Conservation (phyloP, 2,329 filamentous ascomycete species). For the Fusarium metavorans region DNA sequence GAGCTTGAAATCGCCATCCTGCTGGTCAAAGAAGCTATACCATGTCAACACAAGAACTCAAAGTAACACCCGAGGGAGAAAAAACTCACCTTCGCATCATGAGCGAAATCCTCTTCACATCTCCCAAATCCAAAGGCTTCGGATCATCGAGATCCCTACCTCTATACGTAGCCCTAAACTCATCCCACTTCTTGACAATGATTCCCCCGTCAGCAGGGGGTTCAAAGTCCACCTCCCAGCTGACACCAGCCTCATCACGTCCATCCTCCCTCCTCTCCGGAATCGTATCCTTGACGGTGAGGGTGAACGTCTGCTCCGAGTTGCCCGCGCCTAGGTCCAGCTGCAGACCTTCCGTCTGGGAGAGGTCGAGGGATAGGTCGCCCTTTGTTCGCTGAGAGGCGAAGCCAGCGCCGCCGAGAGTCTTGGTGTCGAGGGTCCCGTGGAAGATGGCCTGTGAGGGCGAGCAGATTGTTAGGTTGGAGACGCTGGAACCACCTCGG, state of each 20-base stretch:
- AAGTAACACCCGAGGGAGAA: background rate
- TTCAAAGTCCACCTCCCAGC: slow-evolving; percentile 79
- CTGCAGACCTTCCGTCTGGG: slow-evolving; percentile 70
- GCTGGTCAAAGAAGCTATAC: slow-evolving; percentile 78
- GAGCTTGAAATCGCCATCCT: slow-evolving; percentile 73
- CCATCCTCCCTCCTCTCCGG: slow-evolving; percentile 69
- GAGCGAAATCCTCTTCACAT: slow-evolving; percentile 76
- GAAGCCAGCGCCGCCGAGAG: slow-evolving; percentile 85
- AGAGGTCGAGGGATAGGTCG: slow-evolving; percentile 72
- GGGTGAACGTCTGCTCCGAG: slow-evolving; percentile 74
- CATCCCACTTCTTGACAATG: slow-evolving; percentile 72
- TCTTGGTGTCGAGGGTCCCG: slow-evolving; percentile 78
- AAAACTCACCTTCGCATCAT: slow-evolving; percentile 81
- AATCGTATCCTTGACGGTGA: slow-evolving; percentile 79
- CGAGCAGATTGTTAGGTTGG: slow-evolving; percentile 56
- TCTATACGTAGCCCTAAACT: slow-evolving; percentile 79
- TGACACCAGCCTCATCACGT: slow-evolving; percentile 77
- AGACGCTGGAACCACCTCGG: slow-evolving; percentile 77
- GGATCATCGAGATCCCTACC: slow-evolving; percentile 74
- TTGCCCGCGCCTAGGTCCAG: slow-evolving; percentile 66
- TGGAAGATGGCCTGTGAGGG: slow-evolving; percentile 67
- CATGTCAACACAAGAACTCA: background rate
- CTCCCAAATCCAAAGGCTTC: slow-evolving; percentile 66
- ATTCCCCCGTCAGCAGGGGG: slow-evolving; percentile 46
- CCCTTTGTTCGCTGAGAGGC: slow-evolving; percentile 80